Evolutionary conservation across 768 basidiomycete species (phyloP).

Genomic region (Rhizopogon vinicolor): DNA sequence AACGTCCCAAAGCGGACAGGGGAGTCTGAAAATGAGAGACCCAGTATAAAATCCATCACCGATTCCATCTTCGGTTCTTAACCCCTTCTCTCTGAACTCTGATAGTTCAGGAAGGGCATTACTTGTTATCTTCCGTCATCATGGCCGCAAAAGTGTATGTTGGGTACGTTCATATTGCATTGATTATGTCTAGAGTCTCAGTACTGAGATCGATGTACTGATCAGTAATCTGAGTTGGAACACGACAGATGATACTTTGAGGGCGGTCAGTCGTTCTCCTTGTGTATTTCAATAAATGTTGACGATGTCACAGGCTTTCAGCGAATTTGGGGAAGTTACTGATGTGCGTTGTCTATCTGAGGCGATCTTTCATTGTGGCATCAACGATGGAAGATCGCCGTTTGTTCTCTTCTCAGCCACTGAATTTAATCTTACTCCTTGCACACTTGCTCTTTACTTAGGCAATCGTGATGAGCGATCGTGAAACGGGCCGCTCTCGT

Average conservation of each 20-base stretch:
- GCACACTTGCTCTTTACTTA: conserved; percentile 8
- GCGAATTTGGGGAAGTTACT: conserved; percentile 37
- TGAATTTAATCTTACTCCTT: conserved; percentile 22
- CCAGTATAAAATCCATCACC: conserved; percentile 23
- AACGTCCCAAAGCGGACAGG: conserved; percentile 22
- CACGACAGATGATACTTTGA: conserved; percentile 25
- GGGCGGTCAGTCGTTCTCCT: conserved; percentile 15
- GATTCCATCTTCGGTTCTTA: conserved; percentile 11
- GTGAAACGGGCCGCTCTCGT: conserved; percentile 53
- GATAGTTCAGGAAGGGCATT: conserved; percentile 6
- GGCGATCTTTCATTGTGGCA: conserved; percentile 25
- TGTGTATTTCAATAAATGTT: background rate
- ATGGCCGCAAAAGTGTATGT: conserved; percentile 31
- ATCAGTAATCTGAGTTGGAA: conserved; percentile 30
- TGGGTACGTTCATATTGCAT: conserved; percentile 12
- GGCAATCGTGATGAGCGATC: conserved; percentile 40
- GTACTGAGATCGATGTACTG: background rate
- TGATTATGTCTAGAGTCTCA: background rate
- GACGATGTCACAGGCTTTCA: conserved; percentile 33
- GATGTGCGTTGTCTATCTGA: conserved; percentile 44
- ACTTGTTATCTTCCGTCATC: conserved; percentile 14
- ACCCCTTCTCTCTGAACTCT: conserved; percentile 4
- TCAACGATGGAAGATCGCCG: conserved; percentile 26
- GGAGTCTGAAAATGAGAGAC: conserved; percentile 27
- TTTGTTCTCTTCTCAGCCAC: conserved; percentile 12